Percentiles rank a stretch among this genome's conserved stretches.
Evolutionary conservation across 2,329 filamentous ascomycete genomes (phyloP).

Genomic region (Fonsecaea multimorphosa): DNA sequence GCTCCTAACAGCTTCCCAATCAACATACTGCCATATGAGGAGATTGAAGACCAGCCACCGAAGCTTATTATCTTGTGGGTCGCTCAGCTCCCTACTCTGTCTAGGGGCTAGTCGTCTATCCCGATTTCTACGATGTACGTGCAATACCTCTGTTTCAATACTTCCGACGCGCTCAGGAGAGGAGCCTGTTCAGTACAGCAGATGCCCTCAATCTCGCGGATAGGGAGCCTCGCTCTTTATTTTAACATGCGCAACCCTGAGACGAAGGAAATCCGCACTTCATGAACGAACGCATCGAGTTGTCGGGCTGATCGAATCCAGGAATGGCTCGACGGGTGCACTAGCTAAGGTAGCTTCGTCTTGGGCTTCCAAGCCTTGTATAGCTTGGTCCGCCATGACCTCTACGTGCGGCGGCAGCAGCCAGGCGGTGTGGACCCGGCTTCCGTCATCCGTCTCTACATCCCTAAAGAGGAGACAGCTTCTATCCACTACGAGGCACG

Average conservation of each 20-base stretch:
- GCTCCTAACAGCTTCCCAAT: neutral
- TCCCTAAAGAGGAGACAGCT: conserved; percentile 18
- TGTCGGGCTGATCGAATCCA: neutral
- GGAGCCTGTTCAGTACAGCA: neutral
- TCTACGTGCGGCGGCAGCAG: neutral
- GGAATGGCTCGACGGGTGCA: neutral
- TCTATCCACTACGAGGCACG: neutral
- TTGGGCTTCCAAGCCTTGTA: neutral
- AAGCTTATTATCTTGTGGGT: neutral
- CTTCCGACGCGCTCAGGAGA: neutral
- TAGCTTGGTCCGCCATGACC: neutral
- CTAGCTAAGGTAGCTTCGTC: neutral
- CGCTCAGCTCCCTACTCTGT: too few species aligned
- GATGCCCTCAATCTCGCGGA: too few species aligned
- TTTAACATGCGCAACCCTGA: neutral
- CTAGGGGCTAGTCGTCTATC: neutral
- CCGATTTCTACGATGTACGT: neutral
- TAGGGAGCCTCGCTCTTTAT: too few species aligned
- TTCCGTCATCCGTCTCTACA: conserved; percentile 14
- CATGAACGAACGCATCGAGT: neutral
- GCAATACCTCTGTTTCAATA: neutral
- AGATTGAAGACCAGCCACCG: neutral
- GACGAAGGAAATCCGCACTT: neutral
- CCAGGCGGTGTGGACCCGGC: neutral
- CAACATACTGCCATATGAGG: conserved; percentile 8